Evolutionary conservation across 1,284 basidiomycete species (phyloP).

Genomic region (Singerocomus rubriflavus): DNA sequence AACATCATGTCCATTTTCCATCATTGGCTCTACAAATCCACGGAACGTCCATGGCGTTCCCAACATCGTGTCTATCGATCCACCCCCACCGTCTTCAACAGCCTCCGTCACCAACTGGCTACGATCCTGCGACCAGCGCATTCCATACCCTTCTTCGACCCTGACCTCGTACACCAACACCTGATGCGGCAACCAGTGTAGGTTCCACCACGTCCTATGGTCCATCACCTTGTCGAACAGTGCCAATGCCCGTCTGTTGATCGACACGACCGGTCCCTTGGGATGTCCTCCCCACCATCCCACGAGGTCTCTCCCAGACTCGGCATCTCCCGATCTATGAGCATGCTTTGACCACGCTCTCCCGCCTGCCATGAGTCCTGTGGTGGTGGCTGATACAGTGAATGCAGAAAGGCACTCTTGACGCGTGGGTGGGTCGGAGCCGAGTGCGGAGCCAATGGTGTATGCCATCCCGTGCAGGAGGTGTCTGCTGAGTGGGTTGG

Average conservation of each 20-base stretch:
- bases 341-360: constrained; percentile 61
- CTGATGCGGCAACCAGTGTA: constrained; percentile 59
- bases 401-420: constrained; percentile 49
- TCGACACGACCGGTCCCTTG: constrained; percentile 45
- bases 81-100: background rate
- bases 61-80: background rate
- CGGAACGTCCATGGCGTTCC: constrained; percentile 48
- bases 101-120: constrained; percentile 7
- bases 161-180: constrained; percentile 57
- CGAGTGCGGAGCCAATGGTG: constrained; percentile 57
- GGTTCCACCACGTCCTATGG: constrained; percentile 50
- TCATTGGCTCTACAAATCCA: constrained; percentile 62
- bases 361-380: constrained; percentile 50
- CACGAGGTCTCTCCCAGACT: constrained; percentile 10
- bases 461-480: constrained; percentile 50
- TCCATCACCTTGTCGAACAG: constrained; percentile 52
- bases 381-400: constrained; percentile 40
- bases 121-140: constrained; percentile 58
- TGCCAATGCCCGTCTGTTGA: constrained; percentile 48
- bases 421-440: constrained; percentile 38
- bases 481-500: constrained; percentile 25
- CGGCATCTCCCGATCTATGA: constrained; percentile 41
- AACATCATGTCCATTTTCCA: constrained; percentile 57
- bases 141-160: constrained; percentile 56
- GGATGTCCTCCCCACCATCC: constrained; percentile 57